Base-by-base conservation (phyloP, 208 protist genomes). In the Phytomonas francai region DNA sequence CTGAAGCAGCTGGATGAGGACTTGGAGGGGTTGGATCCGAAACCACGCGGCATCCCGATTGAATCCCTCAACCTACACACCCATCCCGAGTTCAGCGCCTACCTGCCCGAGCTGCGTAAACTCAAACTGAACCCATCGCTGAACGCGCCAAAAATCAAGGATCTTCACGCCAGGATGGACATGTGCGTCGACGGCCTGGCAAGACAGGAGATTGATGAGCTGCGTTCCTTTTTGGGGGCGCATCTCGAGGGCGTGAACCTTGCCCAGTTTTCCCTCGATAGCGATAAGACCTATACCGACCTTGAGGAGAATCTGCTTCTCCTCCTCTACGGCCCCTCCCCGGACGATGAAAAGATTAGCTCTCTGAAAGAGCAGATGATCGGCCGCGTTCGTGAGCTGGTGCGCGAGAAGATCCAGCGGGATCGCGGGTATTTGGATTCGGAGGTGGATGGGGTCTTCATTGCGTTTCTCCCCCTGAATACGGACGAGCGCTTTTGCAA, bases 381-480 rank as follows among this genome's bases (percentile, higher is more conserved):
- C 70, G 73, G 84, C 34, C 83, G 82, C 57, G 83, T 73, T 5
- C 69, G 85, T 58, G 82, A 88, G 74, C 61, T 93, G 31, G 87
- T 84, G n/a, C 71, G 66, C 7, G 83, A 83, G 30, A 64, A 75
- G 45, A 70, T 93, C 39, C 72, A 80, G 71, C 78, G 83, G 29
- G 85, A 87, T 63, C 84, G 84, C 69, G 78, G 69, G 63, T 91
- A 87, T 71, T 76, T 94, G 36, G 83, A 91, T 71, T 76, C 77
- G n/a, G 76, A 87, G 56, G 86, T 87, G 19, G 84, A 92, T 66
- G 85, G 84, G 29, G 79, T 95, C 49, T 83, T 86, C 19, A 71
- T 95, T 25, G 62, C 34, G 22, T 71, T 88, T 62, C 65, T 92
- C 30, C 80, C 70, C 39, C 75, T 90, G 33, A 75, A 84, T 33